Evolutionary conservation across 192 early-diverging fungal species (phyloP), one percentile per base, ranked within the genome.

Genomic region (Coemansia sp.): DNA sequence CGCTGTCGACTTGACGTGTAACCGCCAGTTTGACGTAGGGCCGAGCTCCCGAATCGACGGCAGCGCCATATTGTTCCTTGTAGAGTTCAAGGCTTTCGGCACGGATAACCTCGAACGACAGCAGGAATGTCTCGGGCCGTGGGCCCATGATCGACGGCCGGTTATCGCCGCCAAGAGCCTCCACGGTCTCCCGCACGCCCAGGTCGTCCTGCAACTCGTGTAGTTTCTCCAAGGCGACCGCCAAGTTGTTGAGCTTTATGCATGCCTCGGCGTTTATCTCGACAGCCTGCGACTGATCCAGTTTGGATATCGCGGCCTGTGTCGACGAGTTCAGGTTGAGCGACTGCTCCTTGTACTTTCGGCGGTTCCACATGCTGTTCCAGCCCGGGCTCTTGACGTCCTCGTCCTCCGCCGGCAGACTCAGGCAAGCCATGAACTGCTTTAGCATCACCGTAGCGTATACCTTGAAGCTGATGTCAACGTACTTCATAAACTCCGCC

Each of bases 81-180:
- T 87, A 87, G 56, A 90, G 84, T 36, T 81, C 72, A 8, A 93
- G 57, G 42, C 88, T 84, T 62, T 91, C 89, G 0, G 89, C 90
- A 29, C 75, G 84, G 6, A 92, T 85, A 34, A 93, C 85, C 35
- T 90, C 86, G 70, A 93, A 86, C 17, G 89, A 89, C 44, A 90
- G 83, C 39, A 91, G 70, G 48, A 86, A 88, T 21, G 60, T 63
- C 10, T 67, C 64, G 2, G 67, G 57, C 10, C 65, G 44, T 2
- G 44, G 10, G 17, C 48, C 64, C 21, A 48, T 72, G 46, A 78
- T 61, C 41, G 83, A 78, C 0, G 76, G 73, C 14, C 76, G 72
- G 57, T 70, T 72, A 8, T 77, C 77, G 34, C 77, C 77, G 29
- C 81, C 81, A 19, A 83, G 66, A 10, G 62, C 70, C 42, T 76